phyloP scores from a whole-genome alignment of 306 rosid species.

The Styphnolobium japonicum region DNA sequence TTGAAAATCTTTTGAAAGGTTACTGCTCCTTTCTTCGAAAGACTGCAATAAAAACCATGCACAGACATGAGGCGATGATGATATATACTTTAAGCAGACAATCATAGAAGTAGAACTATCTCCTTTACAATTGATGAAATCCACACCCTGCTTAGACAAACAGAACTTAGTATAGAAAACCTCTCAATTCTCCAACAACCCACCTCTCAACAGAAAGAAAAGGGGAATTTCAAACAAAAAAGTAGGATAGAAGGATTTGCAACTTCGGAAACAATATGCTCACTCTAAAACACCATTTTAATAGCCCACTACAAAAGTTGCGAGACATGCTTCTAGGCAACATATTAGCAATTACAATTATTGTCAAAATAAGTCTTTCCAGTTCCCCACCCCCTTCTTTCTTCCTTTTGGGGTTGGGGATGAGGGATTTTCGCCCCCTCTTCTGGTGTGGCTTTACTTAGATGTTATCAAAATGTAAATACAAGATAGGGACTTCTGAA shows the following conservation, averaged over 20 bases:
- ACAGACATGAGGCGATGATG: slow-evolving; percentile 4
- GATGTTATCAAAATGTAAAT: slow-evolving; percentile 25
- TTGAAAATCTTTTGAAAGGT: slow-evolving; percentile 61
- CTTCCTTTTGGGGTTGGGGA: background rate
- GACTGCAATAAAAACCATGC: slow-evolving; percentile 36
- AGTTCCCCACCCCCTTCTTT: background rate
- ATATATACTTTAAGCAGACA: background rate
- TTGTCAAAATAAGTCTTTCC: background rate
- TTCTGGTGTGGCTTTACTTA: background rate
- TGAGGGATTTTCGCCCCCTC: slow-evolving; percentile 11
- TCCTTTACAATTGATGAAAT: slow-evolving; percentile 14
- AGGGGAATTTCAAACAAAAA: background rate
- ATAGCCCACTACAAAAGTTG: background rate
- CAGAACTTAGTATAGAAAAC: background rate
- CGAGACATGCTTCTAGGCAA: background rate
- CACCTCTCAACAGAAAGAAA: slow-evolving; percentile 5
- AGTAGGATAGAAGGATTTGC: background rate
- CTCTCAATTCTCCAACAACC: slow-evolving; percentile 15
- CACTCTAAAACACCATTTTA: background rate
- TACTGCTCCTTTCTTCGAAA: slow-evolving; percentile 56
- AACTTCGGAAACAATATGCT: background rate
- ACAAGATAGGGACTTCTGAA: background rate
- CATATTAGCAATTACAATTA: background rate
- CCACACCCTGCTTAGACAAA: background rate
- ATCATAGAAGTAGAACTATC: background rate